These are phyloP conservation scores for Ceratocystis albifundus DNA, from an alignment of 2,329 filamentous ascomycete genomes.

Conservation along the genomic window DNA sequence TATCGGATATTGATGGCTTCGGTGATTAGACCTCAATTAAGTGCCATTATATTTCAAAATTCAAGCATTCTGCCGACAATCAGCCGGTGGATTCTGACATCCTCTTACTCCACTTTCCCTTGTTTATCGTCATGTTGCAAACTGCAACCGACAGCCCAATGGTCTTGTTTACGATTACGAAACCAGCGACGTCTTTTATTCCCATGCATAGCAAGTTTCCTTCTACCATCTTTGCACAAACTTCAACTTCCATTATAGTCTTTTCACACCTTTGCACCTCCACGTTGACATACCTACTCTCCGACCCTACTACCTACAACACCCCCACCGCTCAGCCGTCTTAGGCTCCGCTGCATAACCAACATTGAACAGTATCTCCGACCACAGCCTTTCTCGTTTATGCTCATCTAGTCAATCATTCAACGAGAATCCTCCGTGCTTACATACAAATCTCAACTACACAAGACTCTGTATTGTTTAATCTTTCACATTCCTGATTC, in stretches of 20 bases:
- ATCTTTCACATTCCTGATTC: neutral
- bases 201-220: neutral
- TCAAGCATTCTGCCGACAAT: neutral
- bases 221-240: neutral
- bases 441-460: neutral
- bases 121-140: constrained; percentile 4
- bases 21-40: rapidly evolving
- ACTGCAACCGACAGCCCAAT: neutral
- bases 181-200: neutral
- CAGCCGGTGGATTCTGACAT: neutral
- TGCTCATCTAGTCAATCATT: too few relatives aligned
- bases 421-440: neutral
- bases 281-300: too few relatives aligned
- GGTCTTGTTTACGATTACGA: neutral
- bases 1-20: constrained; percentile 12
- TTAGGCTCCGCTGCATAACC: too few relatives aligned
- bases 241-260: too few relatives aligned
- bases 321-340: too few relatives aligned
- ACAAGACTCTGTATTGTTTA: neutral
- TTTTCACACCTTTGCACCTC: too few relatives aligned
- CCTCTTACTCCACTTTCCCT: constrained; percentile 1
- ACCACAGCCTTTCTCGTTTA: too few relatives aligned
- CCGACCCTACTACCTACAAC: too few relatives aligned
- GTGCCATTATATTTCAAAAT: too few relatives aligned
- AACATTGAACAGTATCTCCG: too few relatives aligned